These are phyloP conservation scores for Cryptomeria japonica DNA, from an alignment of 75 land plant species.

Conservation along the genomic window DNA sequence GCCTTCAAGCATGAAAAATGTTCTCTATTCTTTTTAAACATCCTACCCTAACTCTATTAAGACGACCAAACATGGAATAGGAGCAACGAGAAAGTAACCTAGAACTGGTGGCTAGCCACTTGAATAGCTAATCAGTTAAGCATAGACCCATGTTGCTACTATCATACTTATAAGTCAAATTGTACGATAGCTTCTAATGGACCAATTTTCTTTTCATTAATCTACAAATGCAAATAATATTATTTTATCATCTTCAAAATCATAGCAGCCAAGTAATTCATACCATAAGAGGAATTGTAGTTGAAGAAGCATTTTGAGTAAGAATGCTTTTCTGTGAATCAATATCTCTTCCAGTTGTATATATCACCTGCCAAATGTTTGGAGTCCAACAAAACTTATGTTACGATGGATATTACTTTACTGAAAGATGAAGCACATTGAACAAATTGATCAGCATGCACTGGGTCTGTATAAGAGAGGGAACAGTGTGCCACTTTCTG, in stretches of 20 bases:
- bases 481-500: background rate
- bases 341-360: constrained; percentile 82
- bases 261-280: background rate
- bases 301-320: constrained; percentile 60
- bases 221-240: background rate
- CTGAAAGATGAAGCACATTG: background rate
- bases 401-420: background rate
- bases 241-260: background rate
- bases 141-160: background rate
- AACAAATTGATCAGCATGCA: background rate
- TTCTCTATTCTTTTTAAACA: background rate
- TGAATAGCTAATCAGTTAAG: background rate
- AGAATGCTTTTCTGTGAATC: constrained; percentile 51
- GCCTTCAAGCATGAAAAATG: background rate
- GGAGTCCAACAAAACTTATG: background rate
- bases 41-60: background rate
- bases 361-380: constrained; percentile 51
- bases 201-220: background rate
- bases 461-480: background rate
- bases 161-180: background rate
- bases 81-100: background rate
- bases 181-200: background rate
- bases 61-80: background rate
- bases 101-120: background rate
- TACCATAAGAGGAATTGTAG: constrained; percentile 77